phyloP scores from a whole-genome alignment of 176 grass and related monocot genomes.

The Dendrocalamus sinicus region DNA sequence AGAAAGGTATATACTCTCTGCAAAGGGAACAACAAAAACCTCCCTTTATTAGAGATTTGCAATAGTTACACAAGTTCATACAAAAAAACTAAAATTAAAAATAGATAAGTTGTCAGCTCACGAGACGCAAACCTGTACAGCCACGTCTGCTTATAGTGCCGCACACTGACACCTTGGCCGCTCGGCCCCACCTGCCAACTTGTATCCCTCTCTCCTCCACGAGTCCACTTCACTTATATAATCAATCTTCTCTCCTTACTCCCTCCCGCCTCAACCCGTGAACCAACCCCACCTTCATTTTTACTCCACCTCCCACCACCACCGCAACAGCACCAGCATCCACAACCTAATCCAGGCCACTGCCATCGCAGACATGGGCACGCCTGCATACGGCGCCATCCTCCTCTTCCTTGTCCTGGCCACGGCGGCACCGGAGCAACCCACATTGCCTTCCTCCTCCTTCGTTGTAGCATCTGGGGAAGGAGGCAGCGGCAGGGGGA shows the following conservation, averaged over 20 bases:
- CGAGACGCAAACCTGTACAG: too few species aligned
- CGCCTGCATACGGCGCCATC: neutral
- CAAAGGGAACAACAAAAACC: too few species aligned
- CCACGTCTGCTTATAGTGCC: neutral
- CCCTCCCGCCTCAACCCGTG: neutral
- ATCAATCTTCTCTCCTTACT: neutral
- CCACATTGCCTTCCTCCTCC: conserved; percentile 31
- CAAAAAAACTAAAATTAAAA: too few species aligned
- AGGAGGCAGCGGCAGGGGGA: neutral
- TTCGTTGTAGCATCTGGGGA: neutral
- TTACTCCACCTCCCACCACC: neutral
- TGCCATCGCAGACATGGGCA: conserved; percentile 22
- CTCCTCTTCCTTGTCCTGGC: neutral
- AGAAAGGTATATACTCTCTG: too few species aligned
- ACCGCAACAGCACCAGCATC: neutral
- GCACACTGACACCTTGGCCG: neutral
- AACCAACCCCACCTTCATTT: neutral
- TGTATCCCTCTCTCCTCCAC: neutral
- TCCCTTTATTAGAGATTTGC: too few species aligned
- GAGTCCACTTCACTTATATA: conserved; percentile 30
- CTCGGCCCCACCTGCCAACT: conserved; percentile 28
- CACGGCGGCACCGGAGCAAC: neutral
- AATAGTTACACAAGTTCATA: too few species aligned
- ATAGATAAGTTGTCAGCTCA: too few species aligned
- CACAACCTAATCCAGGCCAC: neutral